phyloP scores from a whole-genome alignment of 2,329 filamentous ascomycete species.

The Fusarium sp. region DNA sequence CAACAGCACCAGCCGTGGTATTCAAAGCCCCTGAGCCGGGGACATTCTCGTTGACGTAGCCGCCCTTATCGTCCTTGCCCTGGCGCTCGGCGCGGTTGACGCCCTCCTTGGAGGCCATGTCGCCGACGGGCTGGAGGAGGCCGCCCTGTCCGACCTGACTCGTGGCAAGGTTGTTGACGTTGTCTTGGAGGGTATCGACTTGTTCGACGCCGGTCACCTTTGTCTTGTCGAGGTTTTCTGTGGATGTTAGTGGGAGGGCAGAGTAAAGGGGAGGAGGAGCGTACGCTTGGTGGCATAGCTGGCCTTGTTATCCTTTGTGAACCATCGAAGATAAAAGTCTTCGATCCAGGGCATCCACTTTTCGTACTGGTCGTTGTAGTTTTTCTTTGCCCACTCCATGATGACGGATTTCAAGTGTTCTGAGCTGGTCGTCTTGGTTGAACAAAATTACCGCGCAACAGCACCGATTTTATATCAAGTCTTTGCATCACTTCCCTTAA shows the following conservation, averaged over 20 bases:
- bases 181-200: conserved; percentile 79
- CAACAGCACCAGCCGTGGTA: conserved; percentile 46
- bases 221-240: conserved; percentile 77
- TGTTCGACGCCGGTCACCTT: conserved; percentile 79
- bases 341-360: conserved; percentile 84
- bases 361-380: conserved; percentile 82
- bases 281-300: conserved; percentile 79
- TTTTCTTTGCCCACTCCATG: conserved; percentile 73
- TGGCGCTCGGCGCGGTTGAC: conserved; percentile 76
- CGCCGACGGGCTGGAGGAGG: conserved; percentile 75
- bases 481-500: conserved; percentile 13
- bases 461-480: conserved; percentile 27
- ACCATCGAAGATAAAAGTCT: conserved; percentile 80
- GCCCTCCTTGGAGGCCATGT: conserved; percentile 74
- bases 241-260: conserved; percentile 6
- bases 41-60: conserved; percentile 57
- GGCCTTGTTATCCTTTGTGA: conserved; percentile 84
- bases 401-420: neutral
- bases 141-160: conserved; percentile 80
- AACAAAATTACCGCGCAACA: no score
- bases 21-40: conserved; percentile 50
- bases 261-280: conserved; percentile 24
- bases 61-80: conserved; percentile 74
- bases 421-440: neutral
- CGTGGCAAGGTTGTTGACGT: conserved; percentile 73